Conservation (phyloP, 148 eudicot species). For the Chenopodium suecicum region DNA sequence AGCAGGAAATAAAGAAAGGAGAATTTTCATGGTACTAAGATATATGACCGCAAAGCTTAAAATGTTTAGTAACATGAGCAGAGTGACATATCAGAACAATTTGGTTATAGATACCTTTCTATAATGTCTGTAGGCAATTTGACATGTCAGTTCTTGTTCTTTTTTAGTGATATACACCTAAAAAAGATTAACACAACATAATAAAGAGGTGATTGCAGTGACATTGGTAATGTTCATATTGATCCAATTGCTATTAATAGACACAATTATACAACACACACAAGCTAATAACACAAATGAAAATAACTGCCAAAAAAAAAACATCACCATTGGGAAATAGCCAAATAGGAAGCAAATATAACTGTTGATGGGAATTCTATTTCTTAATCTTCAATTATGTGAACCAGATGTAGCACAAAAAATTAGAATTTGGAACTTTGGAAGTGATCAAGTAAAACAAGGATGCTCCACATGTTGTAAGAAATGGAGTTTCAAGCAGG, state of each 20-base stretch:
- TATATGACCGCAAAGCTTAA: neutral
- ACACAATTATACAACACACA: neutral
- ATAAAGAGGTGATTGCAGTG: neutral
- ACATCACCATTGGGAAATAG: neutral
- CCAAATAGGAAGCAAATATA: neutral
- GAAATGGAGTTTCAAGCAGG: neutral
- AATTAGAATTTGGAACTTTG: too few relatives aligned
- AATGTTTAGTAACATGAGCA: neutral
- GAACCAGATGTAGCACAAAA: too few relatives aligned
- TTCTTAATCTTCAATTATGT: neutral
- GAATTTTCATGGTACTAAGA: neutral
- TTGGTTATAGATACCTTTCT: constrained; percentile 53
- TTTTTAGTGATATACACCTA: constrained; percentile 74
- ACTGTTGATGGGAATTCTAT: too few relatives aligned
- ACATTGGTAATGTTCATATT: neutral
- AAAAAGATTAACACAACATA: constrained; percentile 7
- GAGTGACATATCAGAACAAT: neutral
- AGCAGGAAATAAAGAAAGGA: neutral
- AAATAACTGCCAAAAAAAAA: too few relatives aligned
- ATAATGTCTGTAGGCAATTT: constrained; percentile 65
- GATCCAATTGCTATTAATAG: neutral
- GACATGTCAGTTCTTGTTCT: constrained; percentile 80
- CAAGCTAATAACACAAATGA: neutral
- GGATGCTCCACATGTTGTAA: too few relatives aligned
- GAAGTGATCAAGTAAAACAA: too few relatives aligned